phyloP scores from a whole-genome alignment of 495 filamentous ascomycete genomes.

The Chaetomium cochliodes region DNA sequence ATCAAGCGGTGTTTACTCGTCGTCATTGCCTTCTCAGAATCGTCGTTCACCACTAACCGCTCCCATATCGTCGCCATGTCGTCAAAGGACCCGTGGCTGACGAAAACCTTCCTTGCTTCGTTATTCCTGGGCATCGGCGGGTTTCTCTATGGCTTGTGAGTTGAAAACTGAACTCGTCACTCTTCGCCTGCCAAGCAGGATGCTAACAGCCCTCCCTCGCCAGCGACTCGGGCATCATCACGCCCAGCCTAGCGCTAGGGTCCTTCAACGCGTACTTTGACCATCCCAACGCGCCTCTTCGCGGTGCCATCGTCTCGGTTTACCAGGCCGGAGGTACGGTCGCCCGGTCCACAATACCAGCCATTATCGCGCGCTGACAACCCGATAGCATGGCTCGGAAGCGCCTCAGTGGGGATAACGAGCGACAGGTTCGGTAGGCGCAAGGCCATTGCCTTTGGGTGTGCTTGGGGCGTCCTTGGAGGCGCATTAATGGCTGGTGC shows the following conservation, averaged over 20 bases:
- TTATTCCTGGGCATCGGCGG: constrained; percentile 39
- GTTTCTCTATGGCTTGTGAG: constrained; percentile 40
- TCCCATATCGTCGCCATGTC: constrained; percentile 2
- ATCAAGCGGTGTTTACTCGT: not conserved
- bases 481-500: constrained; percentile 53
- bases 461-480: constrained; percentile 46
- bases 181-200: not conserved
- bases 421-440: constrained; percentile 49
- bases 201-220: not conserved
- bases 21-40: not conserved
- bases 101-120: constrained; percentile 37
- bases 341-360: not conserved
- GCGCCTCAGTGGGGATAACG: constrained; percentile 47
- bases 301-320: constrained; percentile 52
- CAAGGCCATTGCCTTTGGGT: constrained; percentile 51
- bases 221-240: constrained; percentile 46
- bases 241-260: constrained; percentile 44
- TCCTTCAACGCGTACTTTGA: constrained; percentile 45
- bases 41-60: not conserved
- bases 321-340: constrained; percentile 42
- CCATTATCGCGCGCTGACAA: not conserved
- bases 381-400: constrained; percentile 47
- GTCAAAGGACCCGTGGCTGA: constrained; percentile 22
- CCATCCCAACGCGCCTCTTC: constrained; percentile 44
- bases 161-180: not conserved